phyloP scores from a whole-genome alignment of 1,284 basidiomycete species.

The Tilletia caries region DNA sequence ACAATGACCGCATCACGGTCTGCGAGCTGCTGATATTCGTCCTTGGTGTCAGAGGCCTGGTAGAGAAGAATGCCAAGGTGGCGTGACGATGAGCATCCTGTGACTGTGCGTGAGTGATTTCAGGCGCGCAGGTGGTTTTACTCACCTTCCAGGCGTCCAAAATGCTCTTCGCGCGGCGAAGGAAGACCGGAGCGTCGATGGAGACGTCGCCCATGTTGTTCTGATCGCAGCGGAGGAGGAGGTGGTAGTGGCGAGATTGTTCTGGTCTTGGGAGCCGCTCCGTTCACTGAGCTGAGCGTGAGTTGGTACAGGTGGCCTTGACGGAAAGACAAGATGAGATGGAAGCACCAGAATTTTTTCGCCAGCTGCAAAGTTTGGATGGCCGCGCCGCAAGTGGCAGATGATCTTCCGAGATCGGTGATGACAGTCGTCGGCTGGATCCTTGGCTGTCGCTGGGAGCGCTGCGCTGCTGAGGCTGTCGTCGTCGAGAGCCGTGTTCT shows the following conservation, averaged over 20 bases:
- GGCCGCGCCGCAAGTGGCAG: too few relatives aligned
- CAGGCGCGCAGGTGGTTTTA: background rate
- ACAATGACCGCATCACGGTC: conserved; percentile 33
- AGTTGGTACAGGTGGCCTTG: background rate
- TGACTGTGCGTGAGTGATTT: too few relatives aligned
- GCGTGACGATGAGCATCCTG: background rate
- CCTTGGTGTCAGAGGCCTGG: conserved; percentile 20
- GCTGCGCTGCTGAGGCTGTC: too few relatives aligned
- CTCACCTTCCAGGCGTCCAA: conserved; percentile 30
- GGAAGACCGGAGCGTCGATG: conserved; percentile 38
- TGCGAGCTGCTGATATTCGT: conserved; percentile 24
- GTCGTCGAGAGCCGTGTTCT: too few relatives aligned
- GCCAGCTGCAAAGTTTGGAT: background rate
- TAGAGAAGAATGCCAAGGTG: background rate
- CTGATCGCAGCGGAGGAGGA: background rate
- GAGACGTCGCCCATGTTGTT: conserved; percentile 29
- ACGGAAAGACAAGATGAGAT: background rate
- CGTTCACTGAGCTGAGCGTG: too few relatives aligned
- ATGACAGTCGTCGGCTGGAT: too few relatives aligned
- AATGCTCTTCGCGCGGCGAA: conserved; percentile 29
- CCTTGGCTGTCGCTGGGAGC: too few relatives aligned
- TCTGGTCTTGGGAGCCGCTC: too few relatives aligned
- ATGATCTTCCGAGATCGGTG: too few relatives aligned
- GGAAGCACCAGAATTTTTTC: background rate
- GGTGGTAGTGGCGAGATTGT: too few relatives aligned